Conservation (phyloP, 495 filamentous ascomycete genomes). For the Aspergillus diversus region DNA sequence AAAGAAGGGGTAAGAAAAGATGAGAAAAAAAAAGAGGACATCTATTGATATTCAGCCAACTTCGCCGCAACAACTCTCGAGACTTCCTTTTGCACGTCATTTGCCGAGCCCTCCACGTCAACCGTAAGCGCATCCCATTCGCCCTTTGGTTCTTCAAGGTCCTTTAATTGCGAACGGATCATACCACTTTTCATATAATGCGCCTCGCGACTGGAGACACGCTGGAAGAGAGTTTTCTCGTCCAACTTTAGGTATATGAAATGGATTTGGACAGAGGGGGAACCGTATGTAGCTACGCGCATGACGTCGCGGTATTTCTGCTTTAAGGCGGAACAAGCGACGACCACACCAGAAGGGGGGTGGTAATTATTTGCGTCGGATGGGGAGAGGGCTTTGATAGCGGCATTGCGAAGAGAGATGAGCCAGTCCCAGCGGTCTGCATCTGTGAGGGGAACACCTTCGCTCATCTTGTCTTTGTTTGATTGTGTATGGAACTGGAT, state of each 20-base stretch:
- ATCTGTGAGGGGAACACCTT: conserved; percentile 87
- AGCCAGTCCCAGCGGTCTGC: conserved; percentile 99
- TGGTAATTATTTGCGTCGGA: conserved; percentile 45
- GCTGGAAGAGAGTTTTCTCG: conserved; percentile 71
- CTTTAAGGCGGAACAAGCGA: conserved; percentile 96
- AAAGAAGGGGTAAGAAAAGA: conserved; percentile 22
- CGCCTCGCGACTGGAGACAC: conserved; percentile 71
- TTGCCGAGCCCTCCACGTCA: conserved; percentile 69
- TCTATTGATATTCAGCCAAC: conserved; percentile 37
- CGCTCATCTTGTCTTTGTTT: conserved; percentile 94
- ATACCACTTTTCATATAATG: conserved; percentile 98
- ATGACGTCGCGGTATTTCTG: conserved; percentile 98
- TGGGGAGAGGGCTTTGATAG: conserved; percentile 64
- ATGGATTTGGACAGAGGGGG: conserved; percentile 78
- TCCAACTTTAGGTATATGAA: conserved; percentile 88
- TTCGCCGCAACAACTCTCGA: conserved; percentile 54
- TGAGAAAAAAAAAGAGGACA: conserved; percentile 22
- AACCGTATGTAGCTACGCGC: conserved; percentile 79
- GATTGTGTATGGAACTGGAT: conserved; percentile 77
- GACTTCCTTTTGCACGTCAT: conserved; percentile 69
- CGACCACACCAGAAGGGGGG: conserved; percentile 75
- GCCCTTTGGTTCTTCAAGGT: conserved; percentile 77
- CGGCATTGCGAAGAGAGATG: conserved; percentile 80
- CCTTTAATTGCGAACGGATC: conserved; percentile 91
- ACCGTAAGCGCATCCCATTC: conserved; percentile 87